A percentile compares a stretch with the other conserved stretches of the same genome.
These are phyloP conservation scores for Vaccinium corymbosum DNA, from an alignment of 148 eudicot genomes.

Conservation along the genomic window DNA sequence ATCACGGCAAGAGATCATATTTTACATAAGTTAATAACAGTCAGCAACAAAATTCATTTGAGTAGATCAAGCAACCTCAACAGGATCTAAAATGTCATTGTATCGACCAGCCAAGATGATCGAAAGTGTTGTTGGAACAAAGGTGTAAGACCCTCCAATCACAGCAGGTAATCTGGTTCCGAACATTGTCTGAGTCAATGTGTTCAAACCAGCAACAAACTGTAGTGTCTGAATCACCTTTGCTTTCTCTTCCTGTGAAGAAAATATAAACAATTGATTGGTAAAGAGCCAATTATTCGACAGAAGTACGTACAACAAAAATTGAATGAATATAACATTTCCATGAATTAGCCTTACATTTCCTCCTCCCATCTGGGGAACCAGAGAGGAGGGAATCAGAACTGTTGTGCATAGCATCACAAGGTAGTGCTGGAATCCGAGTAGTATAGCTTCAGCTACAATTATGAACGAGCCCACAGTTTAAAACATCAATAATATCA, in stretches of 20 bases:
- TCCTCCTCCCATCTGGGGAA: slow-evolving; percentile 91
- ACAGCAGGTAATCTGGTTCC: slow-evolving; percentile 87
- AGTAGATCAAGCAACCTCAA: slow-evolving; percentile 45
- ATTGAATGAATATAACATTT: not conserved
- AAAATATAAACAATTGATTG: not conserved
- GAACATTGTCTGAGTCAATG: slow-evolving; percentile 60
- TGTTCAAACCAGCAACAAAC: slow-evolving; percentile 83
- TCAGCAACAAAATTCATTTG: not conserved
- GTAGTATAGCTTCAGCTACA: slow-evolving; percentile 79
- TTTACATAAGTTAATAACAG: not conserved
- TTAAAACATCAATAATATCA: not conserved
- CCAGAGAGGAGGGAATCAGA: slow-evolving; percentile 69
- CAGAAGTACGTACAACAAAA: not conserved
- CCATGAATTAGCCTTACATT: slow-evolving; percentile 38
- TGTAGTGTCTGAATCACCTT: slow-evolving; percentile 75
- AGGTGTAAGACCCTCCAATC: slow-evolving; percentile 84
- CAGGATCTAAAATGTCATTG: slow-evolving; percentile 53
- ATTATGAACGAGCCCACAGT: slow-evolving; percentile 7
- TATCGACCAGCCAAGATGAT: slow-evolving; percentile 79
- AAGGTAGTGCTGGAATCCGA: slow-evolving; percentile 88
- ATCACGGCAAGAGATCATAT: slow-evolving; percentile 12
- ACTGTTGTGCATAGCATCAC: slow-evolving; percentile 93
- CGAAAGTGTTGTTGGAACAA: slow-evolving; percentile 66
- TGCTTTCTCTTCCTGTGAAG: slow-evolving; percentile 66
- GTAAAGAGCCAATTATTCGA: not conserved